Evolutionary conservation across 2,329 filamentous ascomycete genomes (phyloP), one percentile per base, ranked within the genome.

Genomic region (Pseudocercospora ulei): DNA sequence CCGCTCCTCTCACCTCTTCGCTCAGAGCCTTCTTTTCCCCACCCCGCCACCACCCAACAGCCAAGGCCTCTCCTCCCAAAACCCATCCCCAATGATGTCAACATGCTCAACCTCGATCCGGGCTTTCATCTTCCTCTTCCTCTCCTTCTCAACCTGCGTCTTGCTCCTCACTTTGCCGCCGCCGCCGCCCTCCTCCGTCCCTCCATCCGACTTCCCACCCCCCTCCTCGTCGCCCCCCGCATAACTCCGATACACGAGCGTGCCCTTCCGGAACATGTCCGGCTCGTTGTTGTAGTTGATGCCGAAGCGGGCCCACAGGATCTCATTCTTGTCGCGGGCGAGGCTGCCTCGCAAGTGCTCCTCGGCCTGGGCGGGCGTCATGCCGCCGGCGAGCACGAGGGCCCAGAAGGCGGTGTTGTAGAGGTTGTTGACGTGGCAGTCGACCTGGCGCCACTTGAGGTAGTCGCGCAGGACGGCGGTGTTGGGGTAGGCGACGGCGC

Each of bases 211-310:
- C 9, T 37, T 26, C 11, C 17, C n/a, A 17, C 11, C 13, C 4
- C 14, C 35, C 7, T 24, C 20, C 12, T 24, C 18, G 12, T 17
- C 40, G 11, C 16, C 26, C n/a, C 11, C 26, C 12, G 5, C 35
- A 35, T 52, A 55, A 11, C 46, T 48, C 13, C 87, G 74, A 59
- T 87, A 90, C 3, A 96, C 64, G 1, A 95, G 80, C 50, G 84
- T 96, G 3, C 90, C 90, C 60, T 96, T 98, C 61, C 80, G 90
- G 62, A 76, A 94, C 9, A 95, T 86, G 47, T 92, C 85, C 0
- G 77, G 76, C 61, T 98, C 90, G 51, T 94, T 90, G 62, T 98
- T 98, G 65, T 98, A 98, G 64, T 98, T 98, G 58, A 96, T 87
- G 2, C 78, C 75, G 61, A 94, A 96, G 16, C 73, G 72, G 1